Evolutionary conservation across 1,284 basidiomycete species (phyloP), one percentile per base, ranked within the genome.

Genomic region (Amylostereum chailletii): DNA sequence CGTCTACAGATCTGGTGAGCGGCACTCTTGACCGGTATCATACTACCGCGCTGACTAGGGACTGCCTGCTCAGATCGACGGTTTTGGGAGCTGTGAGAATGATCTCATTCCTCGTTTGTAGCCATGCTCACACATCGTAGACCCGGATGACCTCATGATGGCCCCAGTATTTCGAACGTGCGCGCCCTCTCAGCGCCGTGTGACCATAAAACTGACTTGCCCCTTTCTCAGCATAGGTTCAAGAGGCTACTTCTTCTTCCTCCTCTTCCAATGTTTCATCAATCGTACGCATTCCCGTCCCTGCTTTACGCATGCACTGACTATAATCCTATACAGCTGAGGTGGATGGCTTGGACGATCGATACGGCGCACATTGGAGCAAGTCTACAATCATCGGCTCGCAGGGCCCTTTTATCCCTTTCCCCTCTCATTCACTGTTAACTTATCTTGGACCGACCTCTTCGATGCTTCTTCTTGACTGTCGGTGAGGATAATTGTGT

Each of bases 211-310:
- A 29, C 31, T 3, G 46, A 42, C 29, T 37, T 4, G 32, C 27
- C 2, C 40, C 30, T 46, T 19, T 40, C 48, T 11, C 48, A 90
- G 86, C 5, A 83, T 90, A 49, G 93, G 92, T 19, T 69, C 81
- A 2, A 72, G 89, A 57, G 90, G 86, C 19, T 94, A 93, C 67
- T 94, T 94, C 65, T 94, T 88, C 72, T 97, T 83, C 69, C 71
- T 95, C 19, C 70, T 96, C 0, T 96, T 97, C 72, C 94, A 96
- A 60, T 88, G 90, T 55, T 95, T 95, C 65, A 81, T 90, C 56
- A 84, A 86, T 54, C 75, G 87, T 86, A 58, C 57, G 77, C 57
- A 31, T 34, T 7, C 37, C 48, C 39, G 33, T 27, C 45, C 31
- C 47, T 41, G 43, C 36, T 30, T 43, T 26, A 47, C 33, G 29